Evolutionary conservation across 2,329 filamentous ascomycete genomes (phyloP).

Genomic region (Raffaelea albimanens): DNA sequence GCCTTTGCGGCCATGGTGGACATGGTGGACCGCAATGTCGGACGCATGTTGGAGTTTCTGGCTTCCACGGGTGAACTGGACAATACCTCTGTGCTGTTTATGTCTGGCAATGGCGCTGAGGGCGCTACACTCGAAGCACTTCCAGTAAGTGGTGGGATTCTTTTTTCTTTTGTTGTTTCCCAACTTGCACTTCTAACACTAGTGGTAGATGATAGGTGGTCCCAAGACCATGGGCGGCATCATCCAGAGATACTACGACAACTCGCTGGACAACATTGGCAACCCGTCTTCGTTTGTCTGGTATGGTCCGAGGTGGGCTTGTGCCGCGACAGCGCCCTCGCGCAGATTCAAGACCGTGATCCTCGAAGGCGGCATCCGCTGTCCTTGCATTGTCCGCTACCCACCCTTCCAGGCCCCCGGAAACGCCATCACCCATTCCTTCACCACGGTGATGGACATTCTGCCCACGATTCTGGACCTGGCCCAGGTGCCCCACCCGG

Average conservation of each 20-base stretch:
- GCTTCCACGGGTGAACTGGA: constrained; percentile 54
- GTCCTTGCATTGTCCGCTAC: constrained; percentile 33
- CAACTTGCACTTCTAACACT: too few species aligned
- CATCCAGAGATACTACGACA: constrained; percentile 47
- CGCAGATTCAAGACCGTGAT: constrained; percentile 24
- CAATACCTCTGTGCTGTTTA: constrained; percentile 55
- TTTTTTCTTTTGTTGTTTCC: too few species aligned
- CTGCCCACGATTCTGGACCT: constrained; percentile 37
- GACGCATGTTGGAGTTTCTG: too few species aligned
- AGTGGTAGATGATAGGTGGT: too few species aligned
- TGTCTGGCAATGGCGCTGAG: constrained; percentile 44
- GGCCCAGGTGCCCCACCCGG: constrained; percentile 38
- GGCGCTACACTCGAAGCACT: constrained; percentile 16
- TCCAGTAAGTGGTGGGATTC: too few species aligned
- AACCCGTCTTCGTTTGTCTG: constrained; percentile 43
- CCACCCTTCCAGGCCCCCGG: too few species aligned
- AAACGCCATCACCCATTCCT: constrained; percentile 40
- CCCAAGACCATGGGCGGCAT: constrained; percentile 16
- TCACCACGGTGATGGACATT: constrained; percentile 43
- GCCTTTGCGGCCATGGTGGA: constrained; percentile 57
- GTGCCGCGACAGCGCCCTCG: constrained; percentile 19
- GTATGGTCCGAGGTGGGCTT: constrained; percentile 46
- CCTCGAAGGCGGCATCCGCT: constrained; percentile 39
- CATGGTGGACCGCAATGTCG: constrained; percentile 49
- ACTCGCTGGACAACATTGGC: constrained; percentile 46